Base-by-base conservation (phyloP, 106 monocot species). In the Ottelia alismoides region DNA sequence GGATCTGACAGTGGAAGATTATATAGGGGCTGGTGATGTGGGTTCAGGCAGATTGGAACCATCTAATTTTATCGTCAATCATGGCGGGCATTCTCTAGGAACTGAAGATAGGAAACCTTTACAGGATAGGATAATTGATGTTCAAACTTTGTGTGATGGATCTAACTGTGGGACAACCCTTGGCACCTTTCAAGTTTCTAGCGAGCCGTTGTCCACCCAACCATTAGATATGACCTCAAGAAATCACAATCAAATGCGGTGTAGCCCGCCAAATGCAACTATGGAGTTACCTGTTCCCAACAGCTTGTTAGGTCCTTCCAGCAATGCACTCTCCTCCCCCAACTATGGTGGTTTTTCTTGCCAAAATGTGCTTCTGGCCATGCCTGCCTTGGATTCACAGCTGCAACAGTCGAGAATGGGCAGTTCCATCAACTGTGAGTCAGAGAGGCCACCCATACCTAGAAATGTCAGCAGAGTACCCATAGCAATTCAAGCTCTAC, bases 1-100 rank as follows among this genome's bases (percentile, higher is more conserved):
- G n/a, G 69, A 69, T 52, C 61, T 69, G 1, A 69, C 69, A 16
- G 24, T 24, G 14, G 58, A 59, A 35, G 69, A 44, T 20, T 40
- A n/a, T n/a, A n/a, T 14, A 20, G 28, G 18, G 51, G 58, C 11
- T 40, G n/a, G 12, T 14, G 22, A 2, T 1, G 2, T 29, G 22
- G 22, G 1, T 58, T 30, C 44, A 3, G 21, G 17, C 19, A 32
- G 40, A 28, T 21, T 52, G 22, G 35, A 44, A 11, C 19, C 28
- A 17, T 31, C 20, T 2, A 28, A 26, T 22, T 5, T 5, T 20
- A 14, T 10, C 10, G 1, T 28, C 16, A 45, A 46, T 25, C 20
- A 25, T 45, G 31, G 52, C 25, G 44, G 32, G 28, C 25, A 11
- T 63, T 11, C 22, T 23, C 48, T 31, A 25, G 66, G 23, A 27